Base-by-base conservation (phyloP, 305 asterid genomes). In the Fraxinus baroniana region DNA sequence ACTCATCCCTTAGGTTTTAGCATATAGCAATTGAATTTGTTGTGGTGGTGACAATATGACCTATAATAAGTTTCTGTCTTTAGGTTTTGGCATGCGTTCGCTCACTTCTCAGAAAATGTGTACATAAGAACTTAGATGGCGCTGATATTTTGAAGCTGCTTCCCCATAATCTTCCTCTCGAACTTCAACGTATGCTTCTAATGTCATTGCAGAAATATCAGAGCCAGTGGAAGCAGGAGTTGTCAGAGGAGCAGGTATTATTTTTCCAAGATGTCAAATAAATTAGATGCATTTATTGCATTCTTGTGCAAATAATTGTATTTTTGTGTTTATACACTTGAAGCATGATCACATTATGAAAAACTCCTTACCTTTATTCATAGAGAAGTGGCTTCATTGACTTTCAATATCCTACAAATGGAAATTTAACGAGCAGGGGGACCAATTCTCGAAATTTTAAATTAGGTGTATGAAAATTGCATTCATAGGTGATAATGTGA, bases 81-180 rank as follows among this genome's bases (percentile, higher is more conserved):
- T 60, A 89, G 92, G 84, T 89, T 80, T 85, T 89, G 84, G 90
- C 86, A 78, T 84, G 88, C 70, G 86, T 88, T 85, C 90, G 92
- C 44, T 86, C 78, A 4, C 79, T 89, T 82, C 77, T 89, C 36
- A 79, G 88, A 68, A 88, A 79, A 46, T 83, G 76, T 49, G 87
- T 80, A 39, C 86, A 73, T 71, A 80, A 79, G 75, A 76, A 64
- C 60, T 66, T 81, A 17, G 84, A 72, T 36, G 81, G 81, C 46
- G 87, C 52, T 64, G 88, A 81, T 74, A 78, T 74, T 72, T 52
- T 82, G 90, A 89, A 85, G 90, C 90, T 87, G 84, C 81, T 88
- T 80, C 92, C 89, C 35, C 76, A 77, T 75, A 87, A 85, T 80
- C 83, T 89, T 64, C 83, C 92, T 24, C 30, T 86, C 52, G 86